A percentile compares a stretch with the other conserved stretches of the same genome.
Evolutionary conservation across 768 basidiomycete species (phyloP).

Genomic region (Suillus clintonianus): DNA sequence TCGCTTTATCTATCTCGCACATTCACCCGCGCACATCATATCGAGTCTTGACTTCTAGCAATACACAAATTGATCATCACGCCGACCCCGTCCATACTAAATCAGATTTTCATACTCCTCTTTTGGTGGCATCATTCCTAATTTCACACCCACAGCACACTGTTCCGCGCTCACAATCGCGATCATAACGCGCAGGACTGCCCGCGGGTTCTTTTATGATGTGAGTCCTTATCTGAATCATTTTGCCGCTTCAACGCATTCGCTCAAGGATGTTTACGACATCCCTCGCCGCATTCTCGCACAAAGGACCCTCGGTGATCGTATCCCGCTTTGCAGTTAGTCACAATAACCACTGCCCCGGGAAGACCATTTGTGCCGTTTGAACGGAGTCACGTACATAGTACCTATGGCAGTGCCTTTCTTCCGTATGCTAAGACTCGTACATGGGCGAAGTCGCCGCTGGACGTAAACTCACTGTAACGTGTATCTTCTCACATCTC

Average conservation of each 20-base stretch:
- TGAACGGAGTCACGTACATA: neutral
- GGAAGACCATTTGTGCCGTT: neutral
- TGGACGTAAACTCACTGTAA: neutral
- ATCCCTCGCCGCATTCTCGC: neutral
- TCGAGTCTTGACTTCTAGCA: neutral
- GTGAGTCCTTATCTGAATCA: neutral
- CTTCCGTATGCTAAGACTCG: neutral
- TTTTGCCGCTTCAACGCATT: neutral
- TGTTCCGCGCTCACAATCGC: neutral
- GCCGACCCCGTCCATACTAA: neutral
- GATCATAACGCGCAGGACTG: neutral
- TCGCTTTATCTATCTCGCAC: neutral
- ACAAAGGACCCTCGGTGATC: neutral
- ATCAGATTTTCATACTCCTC: neutral
- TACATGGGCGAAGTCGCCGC: neutral
- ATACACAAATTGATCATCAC: neutral
- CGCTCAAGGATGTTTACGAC: neutral
- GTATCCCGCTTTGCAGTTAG: neutral
- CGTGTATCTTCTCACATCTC: neutral
- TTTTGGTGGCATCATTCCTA: neutral
- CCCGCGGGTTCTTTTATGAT: neutral
- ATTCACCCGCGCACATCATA: neutral
- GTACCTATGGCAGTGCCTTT: neutral
- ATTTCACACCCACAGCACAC: neutral
- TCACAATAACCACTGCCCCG: neutral